Percentiles rank a stretch among this genome's conserved stretches.
phyloP scores from a whole-genome alignment of 495 filamentous ascomycete species.

The Penicillium lagena region DNA sequence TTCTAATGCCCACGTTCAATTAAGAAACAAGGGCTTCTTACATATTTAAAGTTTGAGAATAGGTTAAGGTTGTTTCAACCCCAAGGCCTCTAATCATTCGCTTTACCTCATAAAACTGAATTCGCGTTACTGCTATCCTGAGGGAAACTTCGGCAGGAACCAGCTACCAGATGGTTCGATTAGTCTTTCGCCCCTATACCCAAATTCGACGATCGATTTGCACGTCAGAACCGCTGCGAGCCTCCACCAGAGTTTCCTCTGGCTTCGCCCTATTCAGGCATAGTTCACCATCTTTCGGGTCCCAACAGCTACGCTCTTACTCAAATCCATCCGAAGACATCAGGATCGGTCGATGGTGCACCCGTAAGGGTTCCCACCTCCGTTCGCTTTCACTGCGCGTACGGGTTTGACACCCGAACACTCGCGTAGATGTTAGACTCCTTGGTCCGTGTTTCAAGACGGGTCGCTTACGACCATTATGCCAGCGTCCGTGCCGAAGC shows the following conservation, averaged over 20 bases:
- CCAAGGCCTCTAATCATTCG: slow-evolving; percentile 73
- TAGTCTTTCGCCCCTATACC: slow-evolving; percentile 59
- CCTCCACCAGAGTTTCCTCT: slow-evolving; percentile 72
- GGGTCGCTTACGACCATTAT: slow-evolving; percentile 15
- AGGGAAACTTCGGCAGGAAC: slow-evolving; percentile 70
- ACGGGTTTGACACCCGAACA: slow-evolving; percentile 65
- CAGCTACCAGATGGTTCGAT: slow-evolving; percentile 55
- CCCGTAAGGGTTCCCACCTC: slow-evolving; percentile 50
- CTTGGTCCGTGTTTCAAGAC: slow-evolving; percentile 59
- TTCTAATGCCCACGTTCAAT: slow-evolving; percentile 63
- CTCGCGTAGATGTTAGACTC: slow-evolving; percentile 65
- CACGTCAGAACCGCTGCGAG: slow-evolving; percentile 68
- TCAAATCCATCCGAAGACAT: slow-evolving; percentile 73
- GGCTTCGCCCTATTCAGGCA: slow-evolving; percentile 69
- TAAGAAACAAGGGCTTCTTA: slow-evolving; percentile 68
- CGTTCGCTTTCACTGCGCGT: slow-evolving; percentile 67
- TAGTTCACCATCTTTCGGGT: slow-evolving; percentile 54
- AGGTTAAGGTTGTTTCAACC: slow-evolving; percentile 67
- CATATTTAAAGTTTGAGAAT: slow-evolving; percentile 76
- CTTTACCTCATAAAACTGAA: slow-evolving; percentile 73
- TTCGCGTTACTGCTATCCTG: slow-evolving; percentile 66
- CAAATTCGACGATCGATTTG: slow-evolving; percentile 68
- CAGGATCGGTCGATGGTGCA: slow-evolving; percentile 68
- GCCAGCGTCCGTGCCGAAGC: slow-evolving; percentile 46
- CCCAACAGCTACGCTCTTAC: slow-evolving; percentile 68